Percentiles rank a stretch among this genome's conserved stretches.
Evolutionary conservation across 441 rosid species (phyloP).

Genomic region (Gossypium gossypioides): DNA sequence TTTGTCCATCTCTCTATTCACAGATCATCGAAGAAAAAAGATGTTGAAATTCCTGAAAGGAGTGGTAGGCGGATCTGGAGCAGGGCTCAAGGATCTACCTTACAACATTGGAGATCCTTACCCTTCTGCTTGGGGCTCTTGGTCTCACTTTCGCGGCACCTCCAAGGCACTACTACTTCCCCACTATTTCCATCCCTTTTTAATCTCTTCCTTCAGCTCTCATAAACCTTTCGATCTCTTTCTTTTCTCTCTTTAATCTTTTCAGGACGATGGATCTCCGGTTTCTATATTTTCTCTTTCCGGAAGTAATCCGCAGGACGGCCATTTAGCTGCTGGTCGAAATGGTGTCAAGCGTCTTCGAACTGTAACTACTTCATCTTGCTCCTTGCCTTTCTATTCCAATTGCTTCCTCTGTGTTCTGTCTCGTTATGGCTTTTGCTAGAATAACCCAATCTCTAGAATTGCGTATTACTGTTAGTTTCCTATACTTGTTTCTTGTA

Average conservation of each 20-base stretch:
- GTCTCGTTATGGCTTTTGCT: neutral
- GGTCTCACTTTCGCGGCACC: slow-evolving; percentile 87
- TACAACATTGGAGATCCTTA: slow-evolving; percentile 84
- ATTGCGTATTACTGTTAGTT: neutral
- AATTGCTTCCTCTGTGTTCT: neutral
- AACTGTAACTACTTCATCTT: slow-evolving; percentile 45
- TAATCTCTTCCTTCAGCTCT: neutral
- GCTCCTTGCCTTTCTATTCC: neutral
- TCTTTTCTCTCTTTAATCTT: neutral
- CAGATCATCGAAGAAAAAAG: slow-evolving; percentile 3
- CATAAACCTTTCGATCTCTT: neutral
- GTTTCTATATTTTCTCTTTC: slow-evolving; percentile 78
- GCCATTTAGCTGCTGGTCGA: slow-evolving; percentile 80
- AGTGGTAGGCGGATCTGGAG: slow-evolving; percentile 87
- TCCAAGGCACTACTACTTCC: slow-evolving; percentile 44
- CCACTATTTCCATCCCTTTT: neutral
- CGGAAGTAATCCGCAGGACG: slow-evolving; percentile 73
- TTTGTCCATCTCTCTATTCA: neutral
- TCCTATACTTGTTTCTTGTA: neutral
- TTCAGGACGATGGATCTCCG: slow-evolving; percentile 51
- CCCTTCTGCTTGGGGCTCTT: slow-evolving; percentile 88
- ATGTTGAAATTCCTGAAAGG: slow-evolving; percentile 89
- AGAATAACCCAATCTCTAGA: neutral
- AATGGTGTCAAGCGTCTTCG: slow-evolving; percentile 98
- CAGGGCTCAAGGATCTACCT: slow-evolving; percentile 91